These are phyloP conservation scores for Amoeboaphelidium occidentale DNA, from an alignment of 371 early-diverging fungal species.

Conservation along the genomic window DNA sequence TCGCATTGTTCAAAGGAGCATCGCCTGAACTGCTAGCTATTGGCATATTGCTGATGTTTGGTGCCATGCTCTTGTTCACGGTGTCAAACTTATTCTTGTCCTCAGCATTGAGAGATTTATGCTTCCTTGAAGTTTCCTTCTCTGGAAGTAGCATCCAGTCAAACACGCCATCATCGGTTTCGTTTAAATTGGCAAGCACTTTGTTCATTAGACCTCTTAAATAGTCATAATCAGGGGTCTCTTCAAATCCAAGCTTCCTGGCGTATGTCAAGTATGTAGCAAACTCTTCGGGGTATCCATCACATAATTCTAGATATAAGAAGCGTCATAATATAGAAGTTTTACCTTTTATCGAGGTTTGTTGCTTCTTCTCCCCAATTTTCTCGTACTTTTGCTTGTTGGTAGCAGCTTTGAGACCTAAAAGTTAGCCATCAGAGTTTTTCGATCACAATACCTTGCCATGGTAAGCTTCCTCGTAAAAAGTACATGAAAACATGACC, in stretches of 20 bases:
- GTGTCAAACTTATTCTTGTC: neutral
- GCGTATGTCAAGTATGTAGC: constrained; percentile 10
- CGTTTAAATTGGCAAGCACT: constrained; percentile 41
- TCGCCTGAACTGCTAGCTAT: neutral
- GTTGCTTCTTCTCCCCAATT: constrained; percentile 94
- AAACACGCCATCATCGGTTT: constrained; percentile 72
- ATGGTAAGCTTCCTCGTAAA: constrained; percentile 88
- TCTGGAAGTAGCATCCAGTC: constrained; percentile 55
- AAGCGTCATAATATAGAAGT: no score
- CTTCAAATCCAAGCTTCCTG: constrained; percentile 8
- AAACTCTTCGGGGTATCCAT: constrained; percentile 39
- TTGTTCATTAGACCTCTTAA: constrained; percentile 10
- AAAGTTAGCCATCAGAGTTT: no score
- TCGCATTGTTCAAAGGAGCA: neutral
- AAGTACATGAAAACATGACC: constrained; percentile 99
- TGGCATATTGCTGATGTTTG: neutral
- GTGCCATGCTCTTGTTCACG: neutral
- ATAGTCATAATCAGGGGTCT: constrained; percentile 14
- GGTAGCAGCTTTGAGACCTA: constrained; percentile 85
- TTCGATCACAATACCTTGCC: constrained; percentile 48
- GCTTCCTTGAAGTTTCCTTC: neutral
- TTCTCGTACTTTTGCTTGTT: constrained; percentile 97
- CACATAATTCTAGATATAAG: no score
- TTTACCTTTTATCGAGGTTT: constrained; percentile 65
- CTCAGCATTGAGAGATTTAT: neutral